Percentiles rank a stretch among this genome's conserved stretches.
Evolutionary conservation across 257 asterid genomes (phyloP).

Genomic region (Striga asiatica): DNA sequence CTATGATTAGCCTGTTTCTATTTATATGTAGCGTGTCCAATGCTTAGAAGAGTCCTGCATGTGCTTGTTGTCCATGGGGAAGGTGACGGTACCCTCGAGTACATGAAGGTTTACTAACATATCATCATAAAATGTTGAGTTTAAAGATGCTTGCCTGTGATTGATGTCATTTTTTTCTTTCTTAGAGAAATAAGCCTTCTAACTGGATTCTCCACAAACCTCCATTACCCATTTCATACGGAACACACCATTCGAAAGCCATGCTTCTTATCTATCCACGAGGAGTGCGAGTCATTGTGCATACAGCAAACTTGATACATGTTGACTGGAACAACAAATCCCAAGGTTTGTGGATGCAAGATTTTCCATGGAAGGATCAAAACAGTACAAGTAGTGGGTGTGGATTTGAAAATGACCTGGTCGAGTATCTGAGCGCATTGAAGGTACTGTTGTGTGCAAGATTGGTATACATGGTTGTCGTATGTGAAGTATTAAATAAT

Average conservation of each 20-base stretch:
- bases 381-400: conserved; percentile 34
- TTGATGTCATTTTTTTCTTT: conserved; percentile 21
- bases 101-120: conserved; percentile 61
- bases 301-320: conserved; percentile 81
- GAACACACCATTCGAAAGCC: conserved; percentile 97
- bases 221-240: conserved; percentile 89
- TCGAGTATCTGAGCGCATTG: conserved; percentile 59
- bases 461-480: conserved; percentile 1
- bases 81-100: conserved; percentile 75
- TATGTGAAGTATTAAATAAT: conserved; percentile 4
- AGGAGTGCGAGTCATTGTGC: conserved; percentile 82
- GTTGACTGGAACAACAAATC: conserved; percentile 98
- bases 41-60: conserved; percentile 53
- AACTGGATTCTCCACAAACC: conserved; percentile 95
- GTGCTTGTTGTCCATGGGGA: conserved; percentile 90
- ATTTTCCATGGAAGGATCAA: conserved; percentile 93
- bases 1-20: conserved; percentile 3
- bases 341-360: conserved; percentile 99
- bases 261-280: conserved; percentile 90
- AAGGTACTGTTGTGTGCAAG: conserved; percentile 45
- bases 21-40: conserved; percentile 56
- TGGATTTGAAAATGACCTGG: conserved; percentile 77
- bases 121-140: conserved; percentile 13
- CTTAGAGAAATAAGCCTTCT: conserved; percentile 66
- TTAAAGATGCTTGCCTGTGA: conserved; percentile 16